Conservation (phyloP, 202 grass and related monocot species). For the Panicum hallii region DNA sequence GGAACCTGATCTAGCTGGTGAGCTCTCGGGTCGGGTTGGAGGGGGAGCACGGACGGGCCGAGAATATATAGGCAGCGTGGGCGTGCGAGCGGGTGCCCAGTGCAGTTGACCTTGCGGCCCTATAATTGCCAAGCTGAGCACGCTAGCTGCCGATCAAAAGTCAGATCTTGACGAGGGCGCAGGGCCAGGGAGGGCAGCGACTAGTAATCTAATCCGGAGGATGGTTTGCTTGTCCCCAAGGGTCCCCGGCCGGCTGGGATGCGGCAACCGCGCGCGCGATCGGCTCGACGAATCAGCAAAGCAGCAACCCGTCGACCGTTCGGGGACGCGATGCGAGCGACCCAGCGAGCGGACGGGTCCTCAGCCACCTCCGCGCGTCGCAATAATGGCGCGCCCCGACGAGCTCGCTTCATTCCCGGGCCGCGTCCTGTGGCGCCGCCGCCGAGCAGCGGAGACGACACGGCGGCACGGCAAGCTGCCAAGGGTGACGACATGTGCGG, state of each 20-base stretch:
- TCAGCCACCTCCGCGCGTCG: too few relatives aligned
- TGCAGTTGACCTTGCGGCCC: conserved; percentile 19
- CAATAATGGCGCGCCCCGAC: too few relatives aligned
- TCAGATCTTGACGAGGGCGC: conserved; percentile 16
- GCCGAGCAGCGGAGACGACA: too few relatives aligned
- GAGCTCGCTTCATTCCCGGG: neutral
- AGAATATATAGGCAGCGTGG: conserved; percentile 26
- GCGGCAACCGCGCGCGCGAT: conserved; percentile 29
- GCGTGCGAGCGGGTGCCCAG: neutral
- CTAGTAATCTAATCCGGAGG: neutral
- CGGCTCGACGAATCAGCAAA: neutral
- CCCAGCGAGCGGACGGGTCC: too few relatives aligned
- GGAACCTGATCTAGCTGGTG: neutral
- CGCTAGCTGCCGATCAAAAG: conserved; percentile 1
- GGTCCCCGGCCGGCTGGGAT: conserved; percentile 34
- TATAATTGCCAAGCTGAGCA: neutral
- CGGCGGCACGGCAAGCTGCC: too few relatives aligned
- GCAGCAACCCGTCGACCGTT: too few relatives aligned
- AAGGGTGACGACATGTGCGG: too few relatives aligned
- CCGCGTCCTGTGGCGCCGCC: too few relatives aligned
- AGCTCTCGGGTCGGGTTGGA: neutral
- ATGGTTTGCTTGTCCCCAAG: conserved; percentile 21
- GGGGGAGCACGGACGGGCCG: neutral
- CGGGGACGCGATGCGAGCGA: too few relatives aligned
- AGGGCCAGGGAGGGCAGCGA: neutral